Percentiles rank a stretch among this genome's conserved stretches.
Conservation (phyloP, 108 stramenopile species). For the Conticribra weissflogii region DNA sequence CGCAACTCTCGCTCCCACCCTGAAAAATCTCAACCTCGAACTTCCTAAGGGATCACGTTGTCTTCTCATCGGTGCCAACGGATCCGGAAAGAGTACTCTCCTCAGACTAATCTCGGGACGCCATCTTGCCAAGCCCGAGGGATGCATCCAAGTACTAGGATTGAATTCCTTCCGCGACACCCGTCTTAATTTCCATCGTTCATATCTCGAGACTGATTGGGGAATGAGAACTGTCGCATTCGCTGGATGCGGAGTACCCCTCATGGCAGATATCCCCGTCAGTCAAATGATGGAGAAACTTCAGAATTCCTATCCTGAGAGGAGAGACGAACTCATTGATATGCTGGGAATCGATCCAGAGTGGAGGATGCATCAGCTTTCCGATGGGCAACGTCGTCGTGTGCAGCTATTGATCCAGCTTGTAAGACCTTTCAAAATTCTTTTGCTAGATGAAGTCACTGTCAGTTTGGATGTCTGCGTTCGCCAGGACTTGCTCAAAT, state of each 20-base stretch:
- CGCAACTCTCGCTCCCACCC: constrained; percentile 46
- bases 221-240: constrained; percentile 98
- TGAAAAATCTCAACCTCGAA: constrained; percentile 65
- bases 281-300: constrained; percentile 94
- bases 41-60: constrained; percentile 79
- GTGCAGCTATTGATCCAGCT: constrained; percentile 97
- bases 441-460: constrained; percentile 97
- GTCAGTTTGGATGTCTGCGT: constrained; percentile 96
- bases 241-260: constrained; percentile 87
- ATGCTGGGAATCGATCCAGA: constrained; percentile 94
- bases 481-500: constrained; percentile 90
- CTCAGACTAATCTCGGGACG: constrained; percentile 91
- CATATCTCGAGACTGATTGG: constrained; percentile 97
- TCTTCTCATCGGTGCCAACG: constrained; percentile 91
- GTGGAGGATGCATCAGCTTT: constrained; percentile 97
- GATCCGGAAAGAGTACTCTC: constrained; percentile 93
- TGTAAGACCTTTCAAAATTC: constrained; percentile 93
- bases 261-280: constrained; percentile 95
- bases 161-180: constrained; percentile 95
- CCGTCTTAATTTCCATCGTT: constrained; percentile 88
- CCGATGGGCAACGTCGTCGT: constrained; percentile 91
- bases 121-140: constrained; percentile 81
- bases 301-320: constrained; percentile 94
- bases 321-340: constrained; percentile 93
- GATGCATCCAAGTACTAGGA: constrained; percentile 82